Evolutionary conservation across 2,329 filamentous ascomycete genomes (phyloP).

Genomic region (Neonectria sp.): DNA sequence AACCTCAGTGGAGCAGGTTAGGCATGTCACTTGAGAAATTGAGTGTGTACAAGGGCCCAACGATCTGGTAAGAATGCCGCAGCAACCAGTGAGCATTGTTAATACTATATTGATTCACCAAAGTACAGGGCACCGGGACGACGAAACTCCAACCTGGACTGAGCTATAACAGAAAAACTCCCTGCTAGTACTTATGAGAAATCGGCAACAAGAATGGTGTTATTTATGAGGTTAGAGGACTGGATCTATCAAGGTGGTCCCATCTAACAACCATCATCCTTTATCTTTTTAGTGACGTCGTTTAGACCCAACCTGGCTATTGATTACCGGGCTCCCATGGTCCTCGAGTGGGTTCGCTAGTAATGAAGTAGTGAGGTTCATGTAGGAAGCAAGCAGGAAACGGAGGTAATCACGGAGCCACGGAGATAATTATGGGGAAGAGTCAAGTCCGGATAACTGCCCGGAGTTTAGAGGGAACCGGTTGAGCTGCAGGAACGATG

Average conservation of each 20-base stretch:
- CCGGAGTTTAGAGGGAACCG: background rate
- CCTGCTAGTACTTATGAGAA: background rate
- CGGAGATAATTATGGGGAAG: constrained; percentile 10
- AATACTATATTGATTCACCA: no score
- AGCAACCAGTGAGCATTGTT: no score
- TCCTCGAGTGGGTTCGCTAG: background rate
- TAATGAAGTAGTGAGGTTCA: background rate
- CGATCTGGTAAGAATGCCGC: no score
- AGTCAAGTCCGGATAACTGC: background rate
- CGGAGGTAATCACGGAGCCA: background rate
- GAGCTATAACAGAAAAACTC: background rate
- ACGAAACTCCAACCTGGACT: background rate
- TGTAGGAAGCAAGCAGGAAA: background rate
- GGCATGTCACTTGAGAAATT: no score
- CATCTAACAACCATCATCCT: background rate
- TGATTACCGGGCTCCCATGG: background rate
- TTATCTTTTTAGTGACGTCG: background rate
- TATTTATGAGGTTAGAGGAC: background rate
- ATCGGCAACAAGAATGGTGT: background rate
- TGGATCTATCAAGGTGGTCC: background rate
- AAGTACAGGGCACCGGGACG: no score
- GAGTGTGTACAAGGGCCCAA: no score
- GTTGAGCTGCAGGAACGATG: background rate
- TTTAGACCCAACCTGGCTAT: background rate
- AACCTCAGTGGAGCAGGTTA: no score